Conservation (phyloP, 208 protist genomes). For the Acanthamoeba castellanii region DNA sequence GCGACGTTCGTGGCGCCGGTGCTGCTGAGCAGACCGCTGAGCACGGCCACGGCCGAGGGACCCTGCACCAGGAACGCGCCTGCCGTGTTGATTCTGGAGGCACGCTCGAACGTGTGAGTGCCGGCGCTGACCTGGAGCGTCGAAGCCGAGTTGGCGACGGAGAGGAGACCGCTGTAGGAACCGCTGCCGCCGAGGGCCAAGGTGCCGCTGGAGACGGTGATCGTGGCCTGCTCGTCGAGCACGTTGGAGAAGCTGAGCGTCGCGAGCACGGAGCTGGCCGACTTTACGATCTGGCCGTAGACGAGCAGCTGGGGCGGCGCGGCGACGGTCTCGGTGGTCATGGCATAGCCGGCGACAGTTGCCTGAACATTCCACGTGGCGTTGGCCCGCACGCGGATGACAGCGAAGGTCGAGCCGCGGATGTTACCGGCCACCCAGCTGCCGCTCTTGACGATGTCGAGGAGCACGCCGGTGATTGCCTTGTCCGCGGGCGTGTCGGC, state of each 20-base stretch:
- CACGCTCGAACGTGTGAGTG: not conserved
- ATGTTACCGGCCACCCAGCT: constrained; percentile 54
- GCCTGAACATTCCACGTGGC: constrained; percentile 50
- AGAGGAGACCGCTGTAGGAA: not conserved
- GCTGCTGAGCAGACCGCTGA: constrained; percentile 7
- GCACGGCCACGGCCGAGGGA: not conserved
- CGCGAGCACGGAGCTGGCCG: not conserved
- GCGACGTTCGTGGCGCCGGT: constrained; percentile 21
- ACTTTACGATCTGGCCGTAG: constrained; percentile 48
- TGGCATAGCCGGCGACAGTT: not conserved
- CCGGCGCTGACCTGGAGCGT: constrained; percentile 59
- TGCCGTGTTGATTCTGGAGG: not conserved
- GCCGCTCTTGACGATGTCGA: constrained; percentile 43
- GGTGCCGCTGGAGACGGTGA: constrained; percentile 13
- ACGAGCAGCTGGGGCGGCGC: not conserved
- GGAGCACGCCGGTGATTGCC: constrained; percentile 27
- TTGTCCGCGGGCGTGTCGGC: constrained; percentile 23
- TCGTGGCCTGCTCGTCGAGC: constrained; percentile 32
- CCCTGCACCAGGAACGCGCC: constrained; percentile 1
- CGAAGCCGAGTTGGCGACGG: not conserved
- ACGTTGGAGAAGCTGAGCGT: constrained; percentile 47
- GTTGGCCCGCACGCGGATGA: constrained; percentile 17
- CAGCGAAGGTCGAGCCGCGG: not conserved
- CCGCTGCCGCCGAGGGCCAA: constrained; percentile 33
- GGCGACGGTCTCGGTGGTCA: not conserved